Conservation (phyloP, 768 basidiomycete species). For the Tephrocybe rancida region DNA sequence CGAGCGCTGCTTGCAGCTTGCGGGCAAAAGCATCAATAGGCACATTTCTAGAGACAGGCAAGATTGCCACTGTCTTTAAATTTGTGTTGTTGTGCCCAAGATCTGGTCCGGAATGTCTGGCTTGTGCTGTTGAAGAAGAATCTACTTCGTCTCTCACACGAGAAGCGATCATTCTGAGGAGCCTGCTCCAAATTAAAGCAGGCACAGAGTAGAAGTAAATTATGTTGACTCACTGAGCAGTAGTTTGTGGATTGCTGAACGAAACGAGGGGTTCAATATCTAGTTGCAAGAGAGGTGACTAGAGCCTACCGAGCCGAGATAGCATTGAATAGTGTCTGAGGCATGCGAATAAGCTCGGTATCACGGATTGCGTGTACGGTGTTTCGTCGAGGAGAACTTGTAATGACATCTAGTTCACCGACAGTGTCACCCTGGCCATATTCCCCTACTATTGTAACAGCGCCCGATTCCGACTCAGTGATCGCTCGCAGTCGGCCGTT, state of each 20-base stretch:
- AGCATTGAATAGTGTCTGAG: slow-evolving; percentile 96
- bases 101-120: slow-evolving; percentile 56
- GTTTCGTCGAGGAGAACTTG: slow-evolving; percentile 80
- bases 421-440: slow-evolving; percentile 98
- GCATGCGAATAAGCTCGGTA: slow-evolving; percentile 96
- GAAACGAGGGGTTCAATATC: not conserved
- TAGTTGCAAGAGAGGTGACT: not conserved
- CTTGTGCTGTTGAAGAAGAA: slow-evolving; percentile 52
- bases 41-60: slow-evolving; percentile 85
- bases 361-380: slow-evolving; percentile 98
- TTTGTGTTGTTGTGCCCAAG: slow-evolving; percentile 81
- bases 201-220: not conserved
- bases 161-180: slow-evolving; percentile 89
- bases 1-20: slow-evolving; percentile 85
- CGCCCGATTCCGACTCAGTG: slow-evolving; percentile 74
- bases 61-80: slow-evolving; percentile 90
- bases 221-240: slow-evolving; percentile 67
- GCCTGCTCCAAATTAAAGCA: slow-evolving; percentile 35
- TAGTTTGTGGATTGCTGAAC: slow-evolving; percentile 78
- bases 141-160: slow-evolving; percentile 87
- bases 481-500: slow-evolving; percentile 95
- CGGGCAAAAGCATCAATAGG: slow-evolving; percentile 90
- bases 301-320: slow-evolving; percentile 76
- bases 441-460: slow-evolving; percentile 83
- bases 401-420: slow-evolving; percentile 97